A percentile compares a stretch with the other conserved stretches of the same genome.
phyloP scores from a whole-genome alignment of 345 rosid genomes.

The Salix udensis region DNA sequence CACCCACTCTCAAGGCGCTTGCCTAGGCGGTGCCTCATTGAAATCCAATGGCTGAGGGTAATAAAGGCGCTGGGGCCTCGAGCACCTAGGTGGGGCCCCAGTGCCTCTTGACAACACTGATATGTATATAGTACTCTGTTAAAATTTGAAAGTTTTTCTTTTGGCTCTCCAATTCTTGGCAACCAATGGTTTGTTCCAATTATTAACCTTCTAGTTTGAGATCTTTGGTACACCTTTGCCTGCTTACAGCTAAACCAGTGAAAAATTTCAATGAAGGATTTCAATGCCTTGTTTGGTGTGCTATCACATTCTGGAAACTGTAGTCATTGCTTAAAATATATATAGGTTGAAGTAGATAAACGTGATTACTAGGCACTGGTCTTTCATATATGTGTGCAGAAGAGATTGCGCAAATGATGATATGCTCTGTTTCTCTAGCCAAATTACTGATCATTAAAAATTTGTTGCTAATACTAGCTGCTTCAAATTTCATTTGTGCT shows the following conservation, averaged over 20 bases:
- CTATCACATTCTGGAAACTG: not conserved
- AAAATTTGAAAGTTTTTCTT: not conserved
- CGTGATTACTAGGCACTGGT: not conserved
- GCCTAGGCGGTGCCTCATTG: too few relatives aligned
- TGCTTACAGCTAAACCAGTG: not conserved
- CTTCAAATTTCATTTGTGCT: not conserved
- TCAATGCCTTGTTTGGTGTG: not conserved
- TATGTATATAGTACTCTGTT: not conserved
- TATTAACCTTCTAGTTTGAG: not conserved
- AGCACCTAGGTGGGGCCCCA: too few relatives aligned
- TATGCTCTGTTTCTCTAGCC: not conserved
- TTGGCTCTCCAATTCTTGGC: not conserved
- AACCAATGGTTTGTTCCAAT: slow-evolving; percentile 1
- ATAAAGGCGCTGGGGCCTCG: too few relatives aligned
- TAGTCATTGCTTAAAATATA: not conserved
- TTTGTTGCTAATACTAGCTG: not conserved
- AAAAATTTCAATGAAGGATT: not conserved
- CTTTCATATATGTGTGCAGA: not conserved
- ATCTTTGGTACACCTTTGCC: not conserved
- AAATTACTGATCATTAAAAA: not conserved
- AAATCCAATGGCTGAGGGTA: too few relatives aligned
- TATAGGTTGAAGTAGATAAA: not conserved
- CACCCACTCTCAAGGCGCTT: too few relatives aligned
- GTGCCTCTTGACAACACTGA: too few relatives aligned
- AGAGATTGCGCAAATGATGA: not conserved